Percentiles rank a stretch among this genome's conserved stretches.
Conservation (phyloP, 1,284 basidiomycete genomes). For the Baeospora myosura region DNA sequence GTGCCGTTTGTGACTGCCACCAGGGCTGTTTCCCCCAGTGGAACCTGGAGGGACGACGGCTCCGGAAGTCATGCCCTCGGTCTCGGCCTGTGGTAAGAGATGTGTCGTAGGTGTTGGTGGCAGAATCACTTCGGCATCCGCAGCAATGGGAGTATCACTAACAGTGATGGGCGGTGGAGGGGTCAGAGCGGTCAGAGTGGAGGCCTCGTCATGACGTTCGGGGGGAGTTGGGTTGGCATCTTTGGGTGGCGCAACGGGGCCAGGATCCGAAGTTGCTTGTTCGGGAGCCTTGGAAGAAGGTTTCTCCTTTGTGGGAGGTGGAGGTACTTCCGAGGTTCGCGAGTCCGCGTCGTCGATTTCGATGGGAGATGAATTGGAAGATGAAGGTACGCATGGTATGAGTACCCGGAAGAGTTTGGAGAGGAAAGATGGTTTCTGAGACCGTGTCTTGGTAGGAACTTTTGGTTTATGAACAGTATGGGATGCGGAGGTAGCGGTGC, state of each 20-base stretch:
- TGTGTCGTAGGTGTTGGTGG: conserved; percentile 49
- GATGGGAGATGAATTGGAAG: conserved; percentile 3
- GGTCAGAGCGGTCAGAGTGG: neutral
- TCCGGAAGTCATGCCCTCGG: conserved; percentile 48
- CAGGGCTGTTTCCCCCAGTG: no score
- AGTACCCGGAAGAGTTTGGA: conserved; percentile 22
- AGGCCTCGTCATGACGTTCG: no score
- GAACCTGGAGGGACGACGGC: conserved; percentile 53
- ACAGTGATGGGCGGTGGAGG: conserved; percentile 7
- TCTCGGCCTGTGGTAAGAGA: conserved; percentile 41
- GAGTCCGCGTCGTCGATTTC: conserved; percentile 4
- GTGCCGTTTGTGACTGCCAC: no score
- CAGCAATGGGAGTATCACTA: conserved; percentile 14
- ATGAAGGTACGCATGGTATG: conserved; percentile 23
- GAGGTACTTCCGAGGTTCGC: no score
- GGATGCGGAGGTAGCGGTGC: conserved; percentile 21
- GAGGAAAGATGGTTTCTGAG: conserved; percentile 20
- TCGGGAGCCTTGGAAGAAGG: no score
- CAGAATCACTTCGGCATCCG: conserved; percentile 35
- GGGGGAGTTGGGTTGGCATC: no score
- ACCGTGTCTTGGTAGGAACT: conserved; percentile 15
- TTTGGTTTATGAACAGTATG: conserved; percentile 21
- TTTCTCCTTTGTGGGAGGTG: neutral
- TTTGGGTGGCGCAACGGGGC: no score
- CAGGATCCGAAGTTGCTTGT: no score